phyloP scores from a whole-genome alignment of 2,329 filamentous ascomycete genomes.

The Tolypocladium tundrense region DNA sequence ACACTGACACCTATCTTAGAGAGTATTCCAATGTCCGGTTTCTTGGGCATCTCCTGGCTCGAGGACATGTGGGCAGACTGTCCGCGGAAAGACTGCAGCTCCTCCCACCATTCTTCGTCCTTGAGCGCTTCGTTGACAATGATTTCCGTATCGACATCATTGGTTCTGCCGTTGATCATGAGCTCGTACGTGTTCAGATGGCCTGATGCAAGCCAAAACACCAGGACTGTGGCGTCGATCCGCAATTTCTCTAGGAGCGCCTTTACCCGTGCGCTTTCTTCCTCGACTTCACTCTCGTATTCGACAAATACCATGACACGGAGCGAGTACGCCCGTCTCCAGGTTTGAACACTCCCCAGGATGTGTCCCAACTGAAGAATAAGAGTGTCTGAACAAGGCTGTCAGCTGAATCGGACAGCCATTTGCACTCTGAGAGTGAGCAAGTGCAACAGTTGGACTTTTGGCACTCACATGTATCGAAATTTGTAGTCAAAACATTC shows the following conservation, averaged over 20 bases:
- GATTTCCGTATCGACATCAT: conserved; percentile 43
- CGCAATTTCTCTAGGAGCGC: conserved; percentile 69
- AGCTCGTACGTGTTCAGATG: conserved; percentile 62
- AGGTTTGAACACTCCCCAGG: conserved; percentile 67
- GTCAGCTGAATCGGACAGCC: not conserved
- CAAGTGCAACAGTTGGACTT: no score
- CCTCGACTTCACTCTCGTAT: conserved; percentile 73
- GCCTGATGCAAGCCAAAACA: conserved; percentile 74
- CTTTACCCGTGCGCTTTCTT: conserved; percentile 63
- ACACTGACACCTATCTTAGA: conserved; percentile 53
- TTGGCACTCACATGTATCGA: conserved; percentile 64
- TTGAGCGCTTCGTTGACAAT: conserved; percentile 56
- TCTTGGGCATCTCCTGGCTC: conserved; percentile 46
- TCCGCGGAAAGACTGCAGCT: conserved; percentile 49
- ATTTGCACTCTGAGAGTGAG: not conserved
- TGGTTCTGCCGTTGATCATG: conserved; percentile 61
- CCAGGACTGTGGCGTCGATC: conserved; percentile 68
- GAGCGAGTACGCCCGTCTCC: conserved; percentile 62
- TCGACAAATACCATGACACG: conserved; percentile 83
- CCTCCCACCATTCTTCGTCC: conserved; percentile 75
- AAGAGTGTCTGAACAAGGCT: conserved; percentile 46
- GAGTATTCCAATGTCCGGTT: conserved; percentile 41
- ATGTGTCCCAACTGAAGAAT: conserved; percentile 83
- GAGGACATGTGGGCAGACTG: conserved; percentile 24
- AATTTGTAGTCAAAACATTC: conserved; percentile 72